Conservation (phyloP, 176 grass and related monocot genomes). For the Tillandsia leiboldiana region DNA sequence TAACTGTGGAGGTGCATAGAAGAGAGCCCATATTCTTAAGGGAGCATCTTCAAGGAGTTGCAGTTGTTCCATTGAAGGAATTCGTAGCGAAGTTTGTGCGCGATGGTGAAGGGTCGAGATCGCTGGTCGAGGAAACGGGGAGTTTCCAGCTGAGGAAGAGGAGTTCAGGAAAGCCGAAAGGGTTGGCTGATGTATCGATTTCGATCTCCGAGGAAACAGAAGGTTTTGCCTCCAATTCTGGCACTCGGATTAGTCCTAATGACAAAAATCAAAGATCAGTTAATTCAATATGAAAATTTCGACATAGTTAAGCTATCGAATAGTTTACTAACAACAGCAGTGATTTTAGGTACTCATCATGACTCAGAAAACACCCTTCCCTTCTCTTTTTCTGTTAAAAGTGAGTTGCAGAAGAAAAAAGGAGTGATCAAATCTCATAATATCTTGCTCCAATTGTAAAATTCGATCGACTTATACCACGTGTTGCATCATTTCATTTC, state of each 20-base stretch:
- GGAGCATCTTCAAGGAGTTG: conserved; percentile 63
- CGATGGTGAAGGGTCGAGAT: conserved; percentile 12
- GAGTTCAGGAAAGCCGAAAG: conserved; percentile 55
- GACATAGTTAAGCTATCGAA: not conserved
- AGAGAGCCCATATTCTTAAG: conserved; percentile 80
- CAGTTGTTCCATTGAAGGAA: conserved; percentile 51
- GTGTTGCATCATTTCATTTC: too few relatives aligned
- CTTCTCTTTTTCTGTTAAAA: too few relatives aligned
- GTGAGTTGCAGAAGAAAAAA: too few relatives aligned
- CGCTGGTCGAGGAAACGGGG: conserved; percentile 39
- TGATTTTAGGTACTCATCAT: too few relatives aligned
- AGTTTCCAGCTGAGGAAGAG: conserved; percentile 73
- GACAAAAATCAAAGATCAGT: conserved; percentile 5
- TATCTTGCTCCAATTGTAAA: too few relatives aligned
- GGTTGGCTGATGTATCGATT: conserved; percentile 70
- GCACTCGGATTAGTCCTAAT: conserved; percentile 8
- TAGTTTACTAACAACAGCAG: too few relatives aligned
- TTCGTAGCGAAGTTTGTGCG: conserved; percentile 38
- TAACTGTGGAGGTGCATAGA: conserved; percentile 74
- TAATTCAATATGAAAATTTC: conserved; percentile 3
- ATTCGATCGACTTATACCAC: too few relatives aligned
- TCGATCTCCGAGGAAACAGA: conserved; percentile 43
- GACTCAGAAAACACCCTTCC: too few relatives aligned
- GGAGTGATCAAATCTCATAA: too few relatives aligned
- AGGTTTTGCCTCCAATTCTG: conserved; percentile 17